Conservation (phyloP, 2,329 filamentous ascomycete genomes). For the Alternaria metachromatica region DNA sequence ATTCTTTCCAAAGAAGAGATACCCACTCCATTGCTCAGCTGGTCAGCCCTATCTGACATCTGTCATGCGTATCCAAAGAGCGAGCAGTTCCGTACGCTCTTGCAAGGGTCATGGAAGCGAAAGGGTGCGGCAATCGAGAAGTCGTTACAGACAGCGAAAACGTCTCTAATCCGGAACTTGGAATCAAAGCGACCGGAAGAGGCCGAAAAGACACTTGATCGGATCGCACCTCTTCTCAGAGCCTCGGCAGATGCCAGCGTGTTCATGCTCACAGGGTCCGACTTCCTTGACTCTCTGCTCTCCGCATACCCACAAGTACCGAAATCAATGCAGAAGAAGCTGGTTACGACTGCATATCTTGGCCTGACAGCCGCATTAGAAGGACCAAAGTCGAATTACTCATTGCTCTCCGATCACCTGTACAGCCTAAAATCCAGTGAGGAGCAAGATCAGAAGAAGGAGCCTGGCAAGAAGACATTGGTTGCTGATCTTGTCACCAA, state of each 20-base stretch:
- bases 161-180: conserved; percentile 65
- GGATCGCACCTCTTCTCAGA: conserved; percentile 69
- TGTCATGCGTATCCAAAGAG: conserved; percentile 71
- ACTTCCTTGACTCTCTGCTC: conserved; percentile 81
- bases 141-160: conserved; percentile 67
- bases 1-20: conserved; percentile 59
- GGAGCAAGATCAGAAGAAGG: conserved; percentile 62
- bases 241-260: conserved; percentile 63
- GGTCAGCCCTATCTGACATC: conserved; percentile 73
- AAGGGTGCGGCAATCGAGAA: conserved; percentile 60
- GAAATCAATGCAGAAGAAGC: conserved; percentile 66
- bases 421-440: conserved; percentile 79
- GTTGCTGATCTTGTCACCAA: conserved; percentile 81
- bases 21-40: conserved; percentile 62
- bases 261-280: conserved; percentile 81
- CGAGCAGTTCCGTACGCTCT: conserved; percentile 58
- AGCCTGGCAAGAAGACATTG: conserved; percentile 62
- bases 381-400: conserved; percentile 70
- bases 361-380: conserved; percentile 75
- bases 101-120: conserved; percentile 61
- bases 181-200: conserved; percentile 66
- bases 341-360: conserved; percentile 77
- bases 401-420: conserved; percentile 80
- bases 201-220: conserved; percentile 62
- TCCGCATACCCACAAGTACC: conserved; percentile 70